A percentile compares a stretch with the other conserved stretches of the same genome.
Conservation (phyloP, 2,329 filamentous ascomycete species). For the Dothideomycetes sp. region DNA sequence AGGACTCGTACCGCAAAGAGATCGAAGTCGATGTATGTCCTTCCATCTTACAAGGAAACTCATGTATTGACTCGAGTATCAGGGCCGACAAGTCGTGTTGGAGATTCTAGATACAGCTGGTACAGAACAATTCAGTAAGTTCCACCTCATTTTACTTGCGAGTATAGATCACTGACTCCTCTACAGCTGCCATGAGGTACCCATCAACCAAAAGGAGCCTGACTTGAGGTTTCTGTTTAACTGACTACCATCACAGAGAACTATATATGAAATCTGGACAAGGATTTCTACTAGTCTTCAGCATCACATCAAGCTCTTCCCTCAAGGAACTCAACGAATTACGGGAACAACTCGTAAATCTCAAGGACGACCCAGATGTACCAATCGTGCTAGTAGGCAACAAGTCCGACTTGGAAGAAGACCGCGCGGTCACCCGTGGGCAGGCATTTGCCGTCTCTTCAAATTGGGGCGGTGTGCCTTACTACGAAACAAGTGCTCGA, state of each 20-base stretch:
- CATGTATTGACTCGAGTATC: constrained; percentile 7
- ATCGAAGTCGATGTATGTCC: constrained; percentile 70
- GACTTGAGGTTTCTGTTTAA: background rate
- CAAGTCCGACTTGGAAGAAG: constrained; percentile 83
- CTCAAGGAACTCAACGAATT: constrained; percentile 71
- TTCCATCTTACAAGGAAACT: no score
- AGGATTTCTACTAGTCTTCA: constrained; percentile 85
- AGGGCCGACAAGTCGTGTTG: constrained; percentile 80
- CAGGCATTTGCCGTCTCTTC: constrained; percentile 79
- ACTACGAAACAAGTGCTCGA: constrained; percentile 82
- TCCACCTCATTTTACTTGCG: background rate
- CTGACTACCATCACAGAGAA: constrained; percentile 43
- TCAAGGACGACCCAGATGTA: constrained; percentile 65
- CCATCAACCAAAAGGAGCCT: background rate
- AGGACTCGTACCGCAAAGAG: constrained; percentile 52
- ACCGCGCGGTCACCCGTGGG: constrained; percentile 66
- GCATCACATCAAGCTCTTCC: constrained; percentile 78
- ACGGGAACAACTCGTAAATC: constrained; percentile 80
- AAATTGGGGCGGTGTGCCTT: constrained; percentile 75
- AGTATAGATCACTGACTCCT: constrained; percentile 16
- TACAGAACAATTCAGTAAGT: constrained; percentile 85
- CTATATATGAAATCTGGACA: constrained; percentile 91
- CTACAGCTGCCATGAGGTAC: constrained; percentile 49
- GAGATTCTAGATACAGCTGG: constrained; percentile 90
- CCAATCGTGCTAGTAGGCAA: constrained; percentile 88